Base-by-base conservation (phyloP, 2,329 filamentous ascomycete species). In the Cordyceps cateniannulata region DNA sequence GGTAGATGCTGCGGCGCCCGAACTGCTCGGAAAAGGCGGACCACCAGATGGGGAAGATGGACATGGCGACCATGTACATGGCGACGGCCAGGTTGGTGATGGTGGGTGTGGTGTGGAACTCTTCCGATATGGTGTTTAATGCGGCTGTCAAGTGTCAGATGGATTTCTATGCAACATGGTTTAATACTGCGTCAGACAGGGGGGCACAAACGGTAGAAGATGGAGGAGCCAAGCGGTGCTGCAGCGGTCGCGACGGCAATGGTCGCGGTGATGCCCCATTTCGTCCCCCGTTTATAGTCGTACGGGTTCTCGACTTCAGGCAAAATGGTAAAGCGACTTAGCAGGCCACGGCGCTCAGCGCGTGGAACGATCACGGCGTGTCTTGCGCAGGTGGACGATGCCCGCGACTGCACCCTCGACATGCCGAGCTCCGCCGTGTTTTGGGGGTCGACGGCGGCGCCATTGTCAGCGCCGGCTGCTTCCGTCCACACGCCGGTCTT, bases 221-320 rank as follows among this genome's bases (percentile, higher is more conserved):
- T 92, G 1, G 88, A 84, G 29, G 89, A 93, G 1, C 93, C 93
- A 76, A 96, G 85, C 0, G 93, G 93, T 1, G 89, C 91, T 0
- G 85, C 89, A 16, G 87, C 85, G 1, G 85, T 91, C 3, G 91
- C 91, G 18, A 93, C 69, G 1, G 91, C 88, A 50, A 96, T 84
- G 52, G 93, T 83, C 40, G 85, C 78, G 0, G 92, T 96, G 65
- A 97, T 86, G 63, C 84, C 81, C 92, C 92, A 96, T 84, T 96
- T 96, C 16, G 84, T 90, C 54, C 76, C 81, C 38, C 84, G 82
- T 12, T 81, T 76, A 70, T 96, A 96, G 55, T 90, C 83, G 62
- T 87, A 85, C 0, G 92, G 89, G 35, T 87, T 80, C 50, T 90
- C 85, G 16, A 96, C 85, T 74, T 97, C 93, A 1, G 91, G 88